Percentiles rank a stretch among this genome's conserved stretches.
phyloP scores from a whole-genome alignment of 179 eudicot species.

The Carnegiea gigantea region DNA sequence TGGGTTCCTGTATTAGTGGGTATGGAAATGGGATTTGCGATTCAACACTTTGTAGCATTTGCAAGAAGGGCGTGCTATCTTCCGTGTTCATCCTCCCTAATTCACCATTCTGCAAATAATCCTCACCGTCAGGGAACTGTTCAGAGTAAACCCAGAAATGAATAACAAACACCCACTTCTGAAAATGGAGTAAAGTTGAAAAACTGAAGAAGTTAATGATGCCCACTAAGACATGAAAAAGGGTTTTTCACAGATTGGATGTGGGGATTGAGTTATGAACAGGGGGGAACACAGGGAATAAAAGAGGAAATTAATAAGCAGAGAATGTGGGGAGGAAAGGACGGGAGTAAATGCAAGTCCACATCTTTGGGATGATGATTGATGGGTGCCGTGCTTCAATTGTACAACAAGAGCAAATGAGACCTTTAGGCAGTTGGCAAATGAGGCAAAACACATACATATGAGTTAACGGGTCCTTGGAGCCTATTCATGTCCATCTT shows the following conservation, averaged over 20 bases:
- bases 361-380: slow-evolving; percentile 2
- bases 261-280: neutral
- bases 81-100: slow-evolving; percentile 16
- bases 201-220: neutral
- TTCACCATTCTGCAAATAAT: too few species aligned
- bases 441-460: slow-evolving; percentile 37
- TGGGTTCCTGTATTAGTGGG: slow-evolving; percentile 33
- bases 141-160: neutral
- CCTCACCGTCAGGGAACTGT: slow-evolving; percentile 1
- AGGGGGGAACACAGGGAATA: slow-evolving; percentile 11
- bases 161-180: neutral
- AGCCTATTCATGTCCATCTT: slow-evolving; percentile 34
- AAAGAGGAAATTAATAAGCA: slow-evolving; percentile 20
- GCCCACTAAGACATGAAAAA: neutral
- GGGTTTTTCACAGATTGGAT: neutral
- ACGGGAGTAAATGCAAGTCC: slow-evolving; percentile 42
- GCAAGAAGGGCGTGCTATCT: slow-evolving; percentile 9
- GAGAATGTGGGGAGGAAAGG: slow-evolving; percentile 13
- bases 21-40: neutral
- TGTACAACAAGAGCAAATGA: neutral
- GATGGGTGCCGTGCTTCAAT: neutral
- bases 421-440: slow-evolving; percentile 6
- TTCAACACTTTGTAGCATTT: neutral
- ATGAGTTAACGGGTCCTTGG: slow-evolving; percentile 52
- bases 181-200: neutral